A percentile compares a stretch with the other conserved stretches of the same genome.
These are phyloP conservation scores for Ophiostoma sp. DNA, from an alignment of 2,329 filamentous ascomycete genomes.

Conservation along the genomic window DNA sequence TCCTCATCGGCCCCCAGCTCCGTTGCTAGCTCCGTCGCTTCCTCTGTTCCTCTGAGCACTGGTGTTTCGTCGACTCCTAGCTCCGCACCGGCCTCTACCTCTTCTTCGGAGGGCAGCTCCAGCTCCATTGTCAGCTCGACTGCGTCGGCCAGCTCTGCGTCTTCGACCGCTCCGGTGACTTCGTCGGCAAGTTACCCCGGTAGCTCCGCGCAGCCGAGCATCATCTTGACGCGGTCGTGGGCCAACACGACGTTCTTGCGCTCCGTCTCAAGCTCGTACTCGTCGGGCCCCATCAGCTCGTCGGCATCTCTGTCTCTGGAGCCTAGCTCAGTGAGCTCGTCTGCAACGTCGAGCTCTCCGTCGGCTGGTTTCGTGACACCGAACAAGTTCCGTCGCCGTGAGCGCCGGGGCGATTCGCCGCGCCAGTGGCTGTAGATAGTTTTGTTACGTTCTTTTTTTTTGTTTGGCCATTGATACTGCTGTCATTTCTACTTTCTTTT, in stretches of 20 bases:
- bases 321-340: constrained; percentile 4
- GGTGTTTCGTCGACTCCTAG: neutral
- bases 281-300: neutral
- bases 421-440: constrained; percentile 11
- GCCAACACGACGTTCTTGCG: neutral
- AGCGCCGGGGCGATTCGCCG: constrained; percentile 1
- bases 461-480: neutral
- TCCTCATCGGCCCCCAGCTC: neutral
- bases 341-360: neutral
- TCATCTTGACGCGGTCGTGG: neutral
- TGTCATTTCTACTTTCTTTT: neutral
- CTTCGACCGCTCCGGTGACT: neutral
- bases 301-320: constrained; percentile 9
- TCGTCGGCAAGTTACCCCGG: neutral
- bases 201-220: constrained; percentile 1
- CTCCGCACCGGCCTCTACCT: neutral
- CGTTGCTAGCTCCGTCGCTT: neutral
- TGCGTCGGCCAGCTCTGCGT: neutral
- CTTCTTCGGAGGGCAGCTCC: neutral
- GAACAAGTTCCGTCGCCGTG: neutral
- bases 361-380: neutral
- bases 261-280: neutral
- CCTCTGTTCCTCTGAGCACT: neutral
- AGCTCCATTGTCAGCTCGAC: neutral
- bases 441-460: neutral